These are phyloP conservation scores for Carex pumila DNA, from an alignment of 176 grass and related monocot genomes.

Conservation along the genomic window DNA sequence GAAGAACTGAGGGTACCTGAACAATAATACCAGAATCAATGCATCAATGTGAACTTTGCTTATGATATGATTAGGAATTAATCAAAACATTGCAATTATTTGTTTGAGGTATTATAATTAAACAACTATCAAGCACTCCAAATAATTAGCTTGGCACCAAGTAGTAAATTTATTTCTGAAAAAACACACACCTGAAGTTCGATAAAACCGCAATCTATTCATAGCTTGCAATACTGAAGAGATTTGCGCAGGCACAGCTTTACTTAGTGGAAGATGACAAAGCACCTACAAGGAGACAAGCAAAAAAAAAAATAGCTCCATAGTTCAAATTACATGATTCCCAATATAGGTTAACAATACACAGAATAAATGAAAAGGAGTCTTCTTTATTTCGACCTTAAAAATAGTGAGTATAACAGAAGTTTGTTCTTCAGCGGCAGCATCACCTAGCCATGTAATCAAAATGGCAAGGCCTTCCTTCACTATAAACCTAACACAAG, in stretches of 20 bases:
- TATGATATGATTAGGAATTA: neutral
- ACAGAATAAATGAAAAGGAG: slow-evolving; percentile 17
- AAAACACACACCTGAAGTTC: slow-evolving; percentile 67
- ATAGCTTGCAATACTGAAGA: slow-evolving; percentile 73
- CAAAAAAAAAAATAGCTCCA: neutral
- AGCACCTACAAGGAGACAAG: slow-evolving; percentile 47
- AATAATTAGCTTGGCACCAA: neutral
- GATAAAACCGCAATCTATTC: slow-evolving; percentile 93
- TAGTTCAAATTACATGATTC: slow-evolving; percentile 13
- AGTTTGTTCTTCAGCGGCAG: slow-evolving; percentile 84
- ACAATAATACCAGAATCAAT: neutral
- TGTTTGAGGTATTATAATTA: neutral
- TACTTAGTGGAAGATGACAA: slow-evolving; percentile 78
- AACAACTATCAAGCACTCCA: neutral
- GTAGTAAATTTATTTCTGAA: neutral
- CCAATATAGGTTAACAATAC: neutral
- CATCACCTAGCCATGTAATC: slow-evolving; percentile 72
- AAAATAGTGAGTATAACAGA: slow-evolving; percentile 79
- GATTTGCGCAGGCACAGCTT: slow-evolving; percentile 75
- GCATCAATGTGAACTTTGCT: neutral
- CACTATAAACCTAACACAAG: slow-evolving; percentile 63
- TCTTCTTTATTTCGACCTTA: slow-evolving; percentile 38
- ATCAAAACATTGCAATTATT: neutral
- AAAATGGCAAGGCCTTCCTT: slow-evolving; percentile 82
- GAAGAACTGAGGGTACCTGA: neutral